A percentile compares a stretch with the other conserved stretches of the same genome.
Conservation (phyloP, 208 protist genomes). For the Leishmania turanica region DNA sequence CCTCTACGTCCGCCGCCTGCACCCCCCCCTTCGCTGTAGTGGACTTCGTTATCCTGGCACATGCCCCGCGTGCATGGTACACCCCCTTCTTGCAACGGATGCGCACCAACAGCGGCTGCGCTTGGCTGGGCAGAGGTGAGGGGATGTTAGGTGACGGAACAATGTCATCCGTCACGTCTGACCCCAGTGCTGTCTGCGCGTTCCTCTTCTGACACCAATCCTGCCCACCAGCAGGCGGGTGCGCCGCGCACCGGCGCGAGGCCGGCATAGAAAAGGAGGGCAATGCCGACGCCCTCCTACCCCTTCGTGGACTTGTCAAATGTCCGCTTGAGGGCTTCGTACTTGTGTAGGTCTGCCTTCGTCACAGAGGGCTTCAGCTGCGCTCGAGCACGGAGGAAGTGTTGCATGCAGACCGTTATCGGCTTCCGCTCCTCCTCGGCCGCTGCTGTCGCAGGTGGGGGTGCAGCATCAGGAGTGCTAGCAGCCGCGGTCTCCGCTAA, state of each 20-base stretch:
- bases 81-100: neutral
- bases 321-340: constrained; percentile 72
- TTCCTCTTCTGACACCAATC: neutral
- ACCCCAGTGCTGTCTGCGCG: neutral
- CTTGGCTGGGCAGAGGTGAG: neutral
- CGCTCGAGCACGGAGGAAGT: constrained; percentile 75
- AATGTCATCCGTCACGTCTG: neutral
- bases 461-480: neutral
- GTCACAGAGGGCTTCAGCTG: constrained; percentile 89
- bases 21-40: neutral
- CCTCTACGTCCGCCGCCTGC: neutral
- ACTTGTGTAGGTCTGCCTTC: constrained; percentile 65
- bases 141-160: neutral
- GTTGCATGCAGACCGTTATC: constrained; percentile 68
- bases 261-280: neutral
- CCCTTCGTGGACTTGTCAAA: constrained; percentile 35
- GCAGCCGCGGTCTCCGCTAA: neutral
- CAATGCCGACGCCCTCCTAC: neutral
- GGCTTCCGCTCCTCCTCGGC: neutral
- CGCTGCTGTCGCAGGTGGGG: neutral
- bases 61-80: neutral
- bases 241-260: neutral
- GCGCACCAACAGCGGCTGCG: neutral
- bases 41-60: no score
- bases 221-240: neutral